These are phyloP conservation scores for Mycena crocata DNA, from an alignment of 768 basidiomycete species.

Conservation along the genomic window DNA sequence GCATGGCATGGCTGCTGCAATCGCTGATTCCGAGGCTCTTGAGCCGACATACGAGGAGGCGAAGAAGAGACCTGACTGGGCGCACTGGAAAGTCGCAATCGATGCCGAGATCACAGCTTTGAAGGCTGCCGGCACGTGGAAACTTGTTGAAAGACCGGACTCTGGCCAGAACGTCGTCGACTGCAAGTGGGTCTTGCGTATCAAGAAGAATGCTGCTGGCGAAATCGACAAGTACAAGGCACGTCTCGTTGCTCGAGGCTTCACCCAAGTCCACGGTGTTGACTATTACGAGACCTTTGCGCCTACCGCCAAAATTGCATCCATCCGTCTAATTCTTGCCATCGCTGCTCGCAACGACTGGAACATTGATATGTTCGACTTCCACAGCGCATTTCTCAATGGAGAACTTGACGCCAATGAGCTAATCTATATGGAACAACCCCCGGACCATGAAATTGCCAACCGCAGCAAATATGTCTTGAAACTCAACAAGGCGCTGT, in stretches of 20 bases:
- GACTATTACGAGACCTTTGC: conserved; percentile 54
- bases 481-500: conserved; percentile 33
- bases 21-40: conserved; percentile 31
- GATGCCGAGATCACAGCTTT: conserved; percentile 33
- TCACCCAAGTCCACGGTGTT: conserved; percentile 51
- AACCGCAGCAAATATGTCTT: conserved; percentile 21
- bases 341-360: conserved; percentile 43
- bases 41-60: conserved; percentile 33
- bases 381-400: conserved; percentile 38
- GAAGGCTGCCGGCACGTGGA: conserved; percentile 51
- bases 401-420: conserved; percentile 32
- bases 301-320: conserved; percentile 41
- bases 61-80: conserved; percentile 38
- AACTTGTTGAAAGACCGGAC: conserved; percentile 39
- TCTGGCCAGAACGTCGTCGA: conserved; percentile 42
- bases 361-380: conserved; percentile 25
- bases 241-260: conserved; percentile 25
- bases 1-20: conserved; percentile 30
- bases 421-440: conserved; percentile 49
- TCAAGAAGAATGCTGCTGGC: conserved; percentile 50
- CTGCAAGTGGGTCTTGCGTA: conserved; percentile 53
- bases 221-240: conserved; percentile 8
- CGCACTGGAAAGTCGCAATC: conserved; percentile 39
- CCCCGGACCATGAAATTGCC: conserved; percentile 34
- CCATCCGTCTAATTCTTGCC: conserved; percentile 41